A percentile compares a stretch with the other conserved stretches of the same genome.
Conservation (phyloP, 2,329 filamentous ascomycete genomes). For the Alternaria gansuensis region DNA sequence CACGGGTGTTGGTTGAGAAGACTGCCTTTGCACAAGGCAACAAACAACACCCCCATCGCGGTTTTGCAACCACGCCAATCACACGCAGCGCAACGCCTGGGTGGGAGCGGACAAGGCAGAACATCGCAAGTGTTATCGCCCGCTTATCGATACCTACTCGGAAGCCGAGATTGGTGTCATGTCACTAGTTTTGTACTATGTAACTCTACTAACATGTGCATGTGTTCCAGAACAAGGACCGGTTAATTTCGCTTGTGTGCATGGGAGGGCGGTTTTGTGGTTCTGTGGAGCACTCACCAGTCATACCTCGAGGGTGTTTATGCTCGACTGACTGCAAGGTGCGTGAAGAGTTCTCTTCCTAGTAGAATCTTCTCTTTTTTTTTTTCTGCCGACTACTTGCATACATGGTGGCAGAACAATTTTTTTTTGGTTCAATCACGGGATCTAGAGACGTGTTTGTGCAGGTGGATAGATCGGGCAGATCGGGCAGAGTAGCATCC, state of each 20-base stretch:
- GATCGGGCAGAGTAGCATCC: neutral
- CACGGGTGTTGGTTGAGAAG: neutral
- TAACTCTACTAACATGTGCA: conserved; percentile 4
- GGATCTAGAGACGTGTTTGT: neutral
- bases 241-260: conserved; percentile 21
- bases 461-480: conserved; percentile 14
- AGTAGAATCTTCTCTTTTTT: neutral
- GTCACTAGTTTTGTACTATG: conserved; percentile 8
- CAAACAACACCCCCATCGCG: conserved; percentile 8
- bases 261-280: conserved; percentile 3
- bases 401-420: neutral
- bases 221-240: conserved; percentile 16
- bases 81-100: conserved; percentile 11
- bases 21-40: neutral
- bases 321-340: conserved; percentile 3
- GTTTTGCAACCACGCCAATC: conserved; percentile 19
- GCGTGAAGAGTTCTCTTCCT: conserved; percentile 5
- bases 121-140: conserved; percentile 8
- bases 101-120: conserved; percentile 6
- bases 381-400: conserved; percentile 1
- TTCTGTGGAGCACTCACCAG: conserved; percentile 9
- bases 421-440: neutral
- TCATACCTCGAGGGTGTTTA: neutral
- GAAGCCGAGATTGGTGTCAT: conserved; percentile 9
- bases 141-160: conserved; percentile 25